Conservation (phyloP, 1,139 yeast genomes). For the Candida tetrigidarum region DNA sequence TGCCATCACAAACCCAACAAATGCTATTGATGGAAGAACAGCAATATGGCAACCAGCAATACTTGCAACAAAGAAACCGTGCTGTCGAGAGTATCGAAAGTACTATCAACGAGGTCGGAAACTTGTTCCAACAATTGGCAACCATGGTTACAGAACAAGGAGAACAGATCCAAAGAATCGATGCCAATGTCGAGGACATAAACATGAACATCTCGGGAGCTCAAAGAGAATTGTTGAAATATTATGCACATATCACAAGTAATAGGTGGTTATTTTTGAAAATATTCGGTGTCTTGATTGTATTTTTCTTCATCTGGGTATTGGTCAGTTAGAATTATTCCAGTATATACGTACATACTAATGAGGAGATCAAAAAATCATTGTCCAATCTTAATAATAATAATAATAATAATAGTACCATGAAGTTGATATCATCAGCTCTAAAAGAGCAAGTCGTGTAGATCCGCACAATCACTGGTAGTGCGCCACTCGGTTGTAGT, state of each 20-base stretch:
- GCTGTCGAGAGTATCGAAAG: constrained; percentile 97
- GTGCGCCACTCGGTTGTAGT: constrained; percentile 3
- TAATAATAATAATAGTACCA: no score
- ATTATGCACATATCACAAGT: constrained; percentile 84
- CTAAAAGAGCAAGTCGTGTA: background rate
- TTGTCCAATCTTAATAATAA: background rate
- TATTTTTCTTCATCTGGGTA: constrained; percentile 80
- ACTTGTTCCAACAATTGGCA: constrained; percentile 90
- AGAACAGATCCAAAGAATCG: constrained; percentile 93
- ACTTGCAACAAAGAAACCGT: constrained; percentile 79
- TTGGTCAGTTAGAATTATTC: constrained; percentile 54
- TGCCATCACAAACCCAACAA: constrained; percentile 81
- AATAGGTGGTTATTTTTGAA: constrained; percentile 92
- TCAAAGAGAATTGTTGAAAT: constrained; percentile 88
- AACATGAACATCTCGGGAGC: constrained; percentile 90
- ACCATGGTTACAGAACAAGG: constrained; percentile 99
- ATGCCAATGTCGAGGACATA: constrained; percentile 93
- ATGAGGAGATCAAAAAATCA: no score
- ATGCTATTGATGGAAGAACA: constrained; percentile 78
- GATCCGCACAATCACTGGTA: background rate
- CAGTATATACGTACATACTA: background rate
- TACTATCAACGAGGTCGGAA: constrained; percentile 96
- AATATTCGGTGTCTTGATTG: constrained; percentile 84
- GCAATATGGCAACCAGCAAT: constrained; percentile 64
- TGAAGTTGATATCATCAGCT: background rate